Base-by-base conservation (phyloP, 2,329 filamentous ascomycete genomes). In the Trichophyton verrucosum region DNA sequence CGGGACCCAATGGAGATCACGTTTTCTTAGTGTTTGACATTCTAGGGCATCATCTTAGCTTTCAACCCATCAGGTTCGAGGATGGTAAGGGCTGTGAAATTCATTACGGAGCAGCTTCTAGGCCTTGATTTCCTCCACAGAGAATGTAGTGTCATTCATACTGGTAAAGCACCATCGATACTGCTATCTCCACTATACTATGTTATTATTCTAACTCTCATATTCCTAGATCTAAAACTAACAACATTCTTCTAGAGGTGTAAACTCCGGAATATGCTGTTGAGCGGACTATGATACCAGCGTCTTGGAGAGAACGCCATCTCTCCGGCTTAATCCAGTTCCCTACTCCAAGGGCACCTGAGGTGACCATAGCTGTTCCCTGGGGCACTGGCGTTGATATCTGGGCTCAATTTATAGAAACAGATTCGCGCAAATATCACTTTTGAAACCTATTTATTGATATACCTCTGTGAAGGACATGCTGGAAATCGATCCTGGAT, bases 301-400 rank as follows among this genome's bases (percentile, higher is more conserved):
- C 65, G 20, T 65, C 61, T 17, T 68, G 64, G 65, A 63, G 44
- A 57, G 60, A 65, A n/a, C 22, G 59, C 6, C 64, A 63, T 61
- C 33, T 67, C 30, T 60, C 64, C 22, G 62, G 68, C 8, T 15
- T 42, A 5, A 68, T 68, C 57, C 67, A 69, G 59, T 63, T 66
- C 1, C 58, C 53, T 33, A 62, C 65, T 58, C 51, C 68, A 46
- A 60, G 66, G 46, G 65, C 65, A 6, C 66, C 67, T 17, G 67
- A 68, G 64, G 67, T 69, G 27, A 65, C 64, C 3, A 68, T 71
- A 8, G 68, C 66, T 24, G 67, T 65, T 38, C 62, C 63, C 5
- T 70, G 66, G 69, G 66, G 65, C 58, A 55, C 53, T 42, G 61
- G 51, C 15, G 68, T 69, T 4, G 68, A 71, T 66, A 68, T 70